Evolutionary conservation across 495 filamentous ascomycete species (phyloP), one percentile per base, ranked within the genome.

Genomic region (Neurospora sp.): DNA sequence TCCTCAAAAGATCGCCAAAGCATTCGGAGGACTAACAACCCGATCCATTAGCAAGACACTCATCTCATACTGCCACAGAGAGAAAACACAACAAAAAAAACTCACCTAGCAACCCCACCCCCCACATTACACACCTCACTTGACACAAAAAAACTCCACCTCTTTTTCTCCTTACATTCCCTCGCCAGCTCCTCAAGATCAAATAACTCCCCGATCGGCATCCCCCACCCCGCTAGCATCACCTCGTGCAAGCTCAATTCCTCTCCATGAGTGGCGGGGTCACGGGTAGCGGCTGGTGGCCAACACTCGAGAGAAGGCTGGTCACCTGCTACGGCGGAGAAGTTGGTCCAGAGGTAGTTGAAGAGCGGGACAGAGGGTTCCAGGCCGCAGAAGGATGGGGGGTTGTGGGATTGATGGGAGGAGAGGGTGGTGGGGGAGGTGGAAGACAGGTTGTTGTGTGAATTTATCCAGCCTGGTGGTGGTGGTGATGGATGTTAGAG

Each of bases 241-340:
- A 84, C 78, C 76, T 86, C 83, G 74, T 87, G 85, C 40, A 87
- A 72, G 2, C 76, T 71, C 73, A 75, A 78, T 23, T 59, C 37
- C 3, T 66, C 54, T 3, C 54, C 27, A 1, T 35, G 6, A 1
- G 16, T 66, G 2, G 6, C 27, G 14, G 54, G 54, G 14, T 66
- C 54, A 5, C 27, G 54, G 0, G 0, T 66, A 10, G 75, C 31
- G 2, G 69, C 71, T 4, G 79, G 71, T 9, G 84, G 84, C 78
- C 81, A 82, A 48, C 76, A 76, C 74, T 89, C 87, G 72, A 88
- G 85, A 0, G 83, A 82, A 18, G 86, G 85, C 74, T 84, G 82
- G 77, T 89, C 87, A 23, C 87, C 87, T 4, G 83, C 86, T 9
- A 88, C 85, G 27, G 87, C 87, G 7, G 83, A 73, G 74, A 88